Base-by-base conservation (phyloP, 805 yeast species). In the Suhomyces faveliae region DNA sequence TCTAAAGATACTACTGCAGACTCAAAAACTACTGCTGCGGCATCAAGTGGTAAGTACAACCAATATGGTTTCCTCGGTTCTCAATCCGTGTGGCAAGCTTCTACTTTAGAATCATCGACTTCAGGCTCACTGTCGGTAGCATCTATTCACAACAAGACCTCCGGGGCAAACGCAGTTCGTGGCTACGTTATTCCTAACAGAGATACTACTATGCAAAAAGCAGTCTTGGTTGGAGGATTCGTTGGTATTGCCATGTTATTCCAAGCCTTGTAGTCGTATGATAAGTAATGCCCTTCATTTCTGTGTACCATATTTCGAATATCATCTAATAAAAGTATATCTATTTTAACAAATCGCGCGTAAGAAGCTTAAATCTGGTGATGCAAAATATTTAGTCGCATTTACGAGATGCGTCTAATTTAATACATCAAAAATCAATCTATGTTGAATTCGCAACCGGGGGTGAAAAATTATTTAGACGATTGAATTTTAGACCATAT, bases 61-160 rank as follows among this genome's bases (percentile, higher is more conserved):
- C 70, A 69, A 50, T 71, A 67, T 64, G 77, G 77, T 1, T 72
- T 71, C 53, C 67, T 72, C 4, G 77, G 77, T 1, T 52, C 64
- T 1, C 73, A 72, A 51, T 63, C 70, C 0, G 50, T 49, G 3
- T 72, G 77, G 77, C 53, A 49, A 17, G 38, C 58, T 12, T 29
- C 43, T 13, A 45, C 48, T 19, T 24, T 39, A n/a, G 19, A 27
- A 4, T 29, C 48, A 8, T 43, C 46, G 12, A 35, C 12, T 10
- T 44, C 47, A 1, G 47, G 27, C 22, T 46, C 41, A 13, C 45
- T 42, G 19, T 38, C 59, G 3, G 40, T 52, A 11, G 60, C 53
- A 33, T 51, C 61, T 5, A 41, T 56, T 8, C 46, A 45, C 15
- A 47, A 51, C 9, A 60, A 60, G 45, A 54, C 50, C 7, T 55